Evolutionary conservation across 371 early-diverging fungal species (phyloP).

Genomic region (Cokeromyces recurvatus): DNA sequence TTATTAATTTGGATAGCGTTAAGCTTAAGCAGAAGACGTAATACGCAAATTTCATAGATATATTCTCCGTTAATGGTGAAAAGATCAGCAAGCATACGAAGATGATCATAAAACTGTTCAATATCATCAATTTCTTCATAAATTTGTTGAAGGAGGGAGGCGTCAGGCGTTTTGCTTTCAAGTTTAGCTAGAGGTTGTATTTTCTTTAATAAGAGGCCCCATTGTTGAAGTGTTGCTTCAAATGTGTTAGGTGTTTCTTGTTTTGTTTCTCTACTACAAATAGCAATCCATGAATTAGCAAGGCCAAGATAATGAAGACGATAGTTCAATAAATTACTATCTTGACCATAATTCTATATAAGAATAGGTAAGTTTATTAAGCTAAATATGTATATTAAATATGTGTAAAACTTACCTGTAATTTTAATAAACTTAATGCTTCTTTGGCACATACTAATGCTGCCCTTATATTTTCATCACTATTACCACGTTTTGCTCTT

Average conservation of each 20-base stretch:
- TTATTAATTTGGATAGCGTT: no score
- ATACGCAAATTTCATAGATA: constrained; percentile 35
- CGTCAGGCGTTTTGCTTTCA: no score
- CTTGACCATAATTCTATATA: constrained; percentile 27
- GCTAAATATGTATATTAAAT: background rate
- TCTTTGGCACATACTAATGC: constrained; percentile 22
- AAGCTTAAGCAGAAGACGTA: constrained; percentile 44
- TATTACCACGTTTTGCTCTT: constrained; percentile 4
- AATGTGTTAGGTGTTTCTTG: constrained; percentile 34
- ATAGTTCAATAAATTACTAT: constrained; percentile 35
- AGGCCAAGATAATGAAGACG: constrained; percentile 53
- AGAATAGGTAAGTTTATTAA: background rate
- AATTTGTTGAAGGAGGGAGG: constrained; percentile 11
- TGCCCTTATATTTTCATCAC: background rate
- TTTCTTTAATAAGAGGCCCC: constrained; percentile 46
- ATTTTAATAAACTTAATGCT: constrained; percentile 17
- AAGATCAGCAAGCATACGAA: constrained; percentile 43
- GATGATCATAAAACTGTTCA: constrained; percentile 36
- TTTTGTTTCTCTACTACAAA: constrained; percentile 35
- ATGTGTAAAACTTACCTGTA: no score
- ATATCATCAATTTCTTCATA: constrained; percentile 30
- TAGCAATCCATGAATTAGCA: constrained; percentile 55
- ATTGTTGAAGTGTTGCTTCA: constrained; percentile 47
- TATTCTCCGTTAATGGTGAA: constrained; percentile 43
- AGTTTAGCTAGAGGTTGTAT: constrained; percentile 19